These are phyloP conservation scores for Kwoniella shandongensis DNA, from an alignment of 768 basidiomycete genomes.

Conservation along the genomic window DNA sequence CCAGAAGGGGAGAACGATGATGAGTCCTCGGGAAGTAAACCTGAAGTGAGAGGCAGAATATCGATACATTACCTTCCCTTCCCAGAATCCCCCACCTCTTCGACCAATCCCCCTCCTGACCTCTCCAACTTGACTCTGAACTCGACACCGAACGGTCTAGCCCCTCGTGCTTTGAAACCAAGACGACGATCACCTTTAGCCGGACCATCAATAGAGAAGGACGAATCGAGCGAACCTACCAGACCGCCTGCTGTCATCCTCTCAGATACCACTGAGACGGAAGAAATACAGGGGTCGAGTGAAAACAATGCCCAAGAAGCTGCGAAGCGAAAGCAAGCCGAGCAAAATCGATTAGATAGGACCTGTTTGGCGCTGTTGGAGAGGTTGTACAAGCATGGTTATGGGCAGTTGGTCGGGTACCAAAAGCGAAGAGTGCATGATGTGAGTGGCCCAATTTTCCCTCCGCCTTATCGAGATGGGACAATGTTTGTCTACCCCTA, in stretches of 20 bases:
- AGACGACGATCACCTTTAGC: slow-evolving; percentile 26
- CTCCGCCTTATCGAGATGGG: no score
- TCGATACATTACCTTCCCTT: slow-evolving; percentile 37
- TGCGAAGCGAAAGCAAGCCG: slow-evolving; percentile 54
- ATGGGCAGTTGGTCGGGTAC: slow-evolving; percentile 77
- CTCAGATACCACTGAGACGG: slow-evolving; percentile 36
- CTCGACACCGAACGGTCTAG: neutral
- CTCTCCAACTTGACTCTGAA: slow-evolving; percentile 5
- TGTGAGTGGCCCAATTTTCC: slow-evolving; percentile 36
- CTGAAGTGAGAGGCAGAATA: slow-evolving; percentile 18
- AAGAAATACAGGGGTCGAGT: no score
- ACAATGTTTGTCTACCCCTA: no score
- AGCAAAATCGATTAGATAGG: slow-evolving; percentile 67
- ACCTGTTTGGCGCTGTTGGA: slow-evolving; percentile 79
- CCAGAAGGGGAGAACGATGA: no score
- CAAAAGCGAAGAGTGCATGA: slow-evolving; percentile 85
- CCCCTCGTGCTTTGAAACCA: slow-evolving; percentile 8
- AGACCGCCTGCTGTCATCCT: slow-evolving; percentile 53
- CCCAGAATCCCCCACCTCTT: neutral
- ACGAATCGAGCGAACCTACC: slow-evolving; percentile 5
- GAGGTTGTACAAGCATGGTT: slow-evolving; percentile 81
- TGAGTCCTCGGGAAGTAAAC: no score
- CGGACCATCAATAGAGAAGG: slow-evolving; percentile 11
- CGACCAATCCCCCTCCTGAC: neutral
- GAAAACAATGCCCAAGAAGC: neutral